Evolutionary conservation across 495 filamentous ascomycete species (phyloP).

Genomic region (Penicillium taxi): DNA sequence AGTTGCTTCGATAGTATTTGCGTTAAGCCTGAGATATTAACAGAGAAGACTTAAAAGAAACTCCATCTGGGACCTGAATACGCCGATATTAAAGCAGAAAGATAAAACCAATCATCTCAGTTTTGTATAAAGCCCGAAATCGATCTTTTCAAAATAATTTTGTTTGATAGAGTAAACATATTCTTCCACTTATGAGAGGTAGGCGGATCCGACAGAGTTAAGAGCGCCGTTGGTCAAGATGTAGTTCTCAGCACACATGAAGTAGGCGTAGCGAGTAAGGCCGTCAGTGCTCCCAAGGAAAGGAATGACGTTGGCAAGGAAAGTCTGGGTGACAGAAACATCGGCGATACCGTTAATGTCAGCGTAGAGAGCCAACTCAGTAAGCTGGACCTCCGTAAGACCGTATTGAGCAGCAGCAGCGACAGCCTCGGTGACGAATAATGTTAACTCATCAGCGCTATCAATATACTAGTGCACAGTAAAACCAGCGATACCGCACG

Average conservation of each 20-base stretch:
- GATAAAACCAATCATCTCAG: too few relatives aligned
- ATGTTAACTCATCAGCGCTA: slow-evolving; percentile 45
- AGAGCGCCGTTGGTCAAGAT: slow-evolving; percentile 19
- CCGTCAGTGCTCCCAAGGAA: slow-evolving; percentile 58
- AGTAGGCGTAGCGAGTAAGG: slow-evolving; percentile 74
- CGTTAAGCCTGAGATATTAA: too few relatives aligned
- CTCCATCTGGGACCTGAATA: too few relatives aligned
- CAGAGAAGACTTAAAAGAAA: too few relatives aligned
- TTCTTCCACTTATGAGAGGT: too few relatives aligned
- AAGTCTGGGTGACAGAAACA: slow-evolving; percentile 39
- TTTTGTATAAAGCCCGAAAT: too few relatives aligned
- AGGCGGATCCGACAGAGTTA: slow-evolving; percentile 22
- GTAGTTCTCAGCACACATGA: slow-evolving; percentile 49
- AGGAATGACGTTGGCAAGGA: slow-evolving; percentile 49
- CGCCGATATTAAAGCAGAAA: too few relatives aligned
- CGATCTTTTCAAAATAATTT: too few relatives aligned
- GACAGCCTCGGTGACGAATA: slow-evolving; percentile 48
- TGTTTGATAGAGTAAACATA: too few relatives aligned
- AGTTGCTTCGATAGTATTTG: too few relatives aligned
- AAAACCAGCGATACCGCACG: slow-evolving; percentile 56
- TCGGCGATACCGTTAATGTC: slow-evolving; percentile 36
- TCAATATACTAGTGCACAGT: slow-evolving; percentile 65
- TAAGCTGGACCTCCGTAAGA: slow-evolving; percentile 63
- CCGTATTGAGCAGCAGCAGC: slow-evolving; percentile 31
- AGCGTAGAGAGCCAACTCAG: slow-evolving; percentile 56